Evolutionary conservation across 2,329 filamentous ascomycete species (phyloP), one percentile per base, ranked within the genome.

Genomic region (Nigrospora oryzae): DNA sequence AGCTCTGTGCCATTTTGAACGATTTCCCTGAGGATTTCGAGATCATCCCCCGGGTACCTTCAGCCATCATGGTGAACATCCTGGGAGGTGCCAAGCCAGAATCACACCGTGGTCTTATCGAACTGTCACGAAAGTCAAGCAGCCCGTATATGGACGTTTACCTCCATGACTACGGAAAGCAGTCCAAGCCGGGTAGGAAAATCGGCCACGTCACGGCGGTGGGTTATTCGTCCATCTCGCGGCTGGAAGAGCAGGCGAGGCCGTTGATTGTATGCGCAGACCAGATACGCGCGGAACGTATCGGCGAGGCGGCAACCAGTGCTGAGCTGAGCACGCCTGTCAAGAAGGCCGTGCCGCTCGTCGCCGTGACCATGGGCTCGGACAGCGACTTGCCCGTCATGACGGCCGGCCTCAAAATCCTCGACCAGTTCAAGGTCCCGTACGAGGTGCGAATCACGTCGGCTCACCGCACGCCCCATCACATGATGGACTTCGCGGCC

Each of bases 201-300:
- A 97, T 97, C 69, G 91, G 91, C 11, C 93, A 98, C 63, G 80
- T 98, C 53, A 97, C 90, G 1, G 68, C 95, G 34, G 86, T 86
- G 2, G 82, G 81, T 1, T 71, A 77, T 12, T 81, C 78, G 0
- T 80, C 90, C 59, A 68, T 76, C 34, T 74, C 83, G 55, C 81
- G 84, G n/a, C 65, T 81, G 14, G 71, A 75, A 47, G 51, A 62
- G 59, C 70, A 74, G 14, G 75, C 83, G 13, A 78, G 84, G 34
- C 79, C 84, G 42, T 74, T 96, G 17, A 79, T 95, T 47, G 68
- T 82, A 38, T 67, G 77, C 42, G 77, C 80, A 19, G 77, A 86
- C 54, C 57, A 62, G 12, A 78, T 86, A 52, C 74, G 76, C 38
- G 66, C 68, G n/a, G 74, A 76, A 46, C 69, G 78, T 13, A 59